phyloP scores from a whole-genome alignment of 2,329 filamentous ascomycete genomes.

The Fusarium pininemorale region DNA sequence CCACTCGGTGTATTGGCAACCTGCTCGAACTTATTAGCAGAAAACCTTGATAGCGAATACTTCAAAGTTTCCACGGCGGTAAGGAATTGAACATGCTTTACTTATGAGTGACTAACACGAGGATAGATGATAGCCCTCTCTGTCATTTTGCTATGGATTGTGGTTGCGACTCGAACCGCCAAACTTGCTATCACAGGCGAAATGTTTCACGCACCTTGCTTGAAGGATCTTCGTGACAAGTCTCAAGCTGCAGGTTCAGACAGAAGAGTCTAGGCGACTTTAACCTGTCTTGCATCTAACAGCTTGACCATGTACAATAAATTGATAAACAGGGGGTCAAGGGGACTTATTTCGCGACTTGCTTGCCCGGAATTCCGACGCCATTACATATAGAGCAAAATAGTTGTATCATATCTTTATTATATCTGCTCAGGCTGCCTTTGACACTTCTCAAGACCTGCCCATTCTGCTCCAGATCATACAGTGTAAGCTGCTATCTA shows the following conservation, averaged over 20 bases:
- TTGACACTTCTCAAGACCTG: too few species aligned
- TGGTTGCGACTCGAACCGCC: conserved; percentile 52
- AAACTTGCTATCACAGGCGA: conserved; percentile 52
- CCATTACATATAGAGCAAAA: neutral
- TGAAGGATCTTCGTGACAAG: conserved; percentile 51
- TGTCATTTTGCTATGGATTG: conserved; percentile 54
- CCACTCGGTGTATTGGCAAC: conserved; percentile 56
- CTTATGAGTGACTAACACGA: conserved; percentile 8
- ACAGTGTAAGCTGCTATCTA: conserved; percentile 25
- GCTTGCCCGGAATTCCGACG: neutral
- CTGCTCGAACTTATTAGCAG: conserved; percentile 52
- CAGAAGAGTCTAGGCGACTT: conserved; percentile 38
- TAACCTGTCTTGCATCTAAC: neutral
- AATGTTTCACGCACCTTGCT: conserved; percentile 57
- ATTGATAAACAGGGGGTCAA: too few species aligned
- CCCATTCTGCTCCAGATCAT: neutral
- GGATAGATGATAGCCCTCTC: conserved; percentile 51
- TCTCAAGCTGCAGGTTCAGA: conserved; percentile 40
- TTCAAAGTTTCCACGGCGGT: conserved; percentile 54
- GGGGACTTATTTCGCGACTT: neutral
- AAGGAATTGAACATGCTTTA: neutral
- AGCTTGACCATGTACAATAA: neutral
- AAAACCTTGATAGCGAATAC: conserved; percentile 54
- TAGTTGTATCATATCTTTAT: neutral
- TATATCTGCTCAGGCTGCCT: neutral